phyloP scores from a whole-genome alignment of 2,329 filamentous ascomycete genomes.

The Hymenotorrendiella dingleyae region DNA sequence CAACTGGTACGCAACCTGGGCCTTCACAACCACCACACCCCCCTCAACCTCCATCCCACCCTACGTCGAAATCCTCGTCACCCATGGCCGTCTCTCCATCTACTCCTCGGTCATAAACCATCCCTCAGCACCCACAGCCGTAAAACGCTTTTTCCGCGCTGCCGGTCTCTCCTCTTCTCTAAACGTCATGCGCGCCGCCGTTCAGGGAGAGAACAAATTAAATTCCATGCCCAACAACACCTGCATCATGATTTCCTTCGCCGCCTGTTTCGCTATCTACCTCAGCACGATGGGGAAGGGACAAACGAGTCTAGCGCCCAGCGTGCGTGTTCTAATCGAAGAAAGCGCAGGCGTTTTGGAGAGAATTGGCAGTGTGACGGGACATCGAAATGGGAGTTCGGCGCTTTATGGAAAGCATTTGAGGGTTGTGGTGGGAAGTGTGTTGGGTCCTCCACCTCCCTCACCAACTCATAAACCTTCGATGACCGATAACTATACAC shows the following conservation, averaged over 20 bases:
- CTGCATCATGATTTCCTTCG: slow-evolving; percentile 73
- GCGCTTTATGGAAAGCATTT: slow-evolving; percentile 52
- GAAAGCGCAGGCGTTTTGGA: slow-evolving; percentile 65
- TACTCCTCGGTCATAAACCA: slow-evolving; percentile 72
- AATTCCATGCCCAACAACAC: slow-evolving; percentile 76
- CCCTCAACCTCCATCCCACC: slow-evolving; percentile 48
- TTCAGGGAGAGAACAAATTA: slow-evolving; percentile 63
- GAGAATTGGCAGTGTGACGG: slow-evolving; percentile 59
- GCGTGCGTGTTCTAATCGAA: slow-evolving; percentile 58
- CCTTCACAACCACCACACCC: slow-evolving; percentile 36
- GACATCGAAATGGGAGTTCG: slow-evolving; percentile 62
- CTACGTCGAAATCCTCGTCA: slow-evolving; percentile 70
- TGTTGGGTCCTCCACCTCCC: background rate
- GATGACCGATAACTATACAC: background rate
- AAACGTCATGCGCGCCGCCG: slow-evolving; percentile 69
- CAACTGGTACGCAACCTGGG: slow-evolving; percentile 60
- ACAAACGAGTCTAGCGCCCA: slow-evolving; percentile 52
- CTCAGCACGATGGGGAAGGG: slow-evolving; percentile 51
- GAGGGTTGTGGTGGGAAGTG: slow-evolving; percentile 33
- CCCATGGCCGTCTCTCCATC: slow-evolving; percentile 67
- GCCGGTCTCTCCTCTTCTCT: slow-evolving; percentile 65
- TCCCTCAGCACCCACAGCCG: slow-evolving; percentile 62
- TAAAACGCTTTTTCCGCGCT: slow-evolving; percentile 67
- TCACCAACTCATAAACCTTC: background rate
- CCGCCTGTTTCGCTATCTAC: slow-evolving; percentile 62